Evolutionary conservation across 208 protist genomes (phyloP).

Genomic region (Trypanosoma rangeli): DNA sequence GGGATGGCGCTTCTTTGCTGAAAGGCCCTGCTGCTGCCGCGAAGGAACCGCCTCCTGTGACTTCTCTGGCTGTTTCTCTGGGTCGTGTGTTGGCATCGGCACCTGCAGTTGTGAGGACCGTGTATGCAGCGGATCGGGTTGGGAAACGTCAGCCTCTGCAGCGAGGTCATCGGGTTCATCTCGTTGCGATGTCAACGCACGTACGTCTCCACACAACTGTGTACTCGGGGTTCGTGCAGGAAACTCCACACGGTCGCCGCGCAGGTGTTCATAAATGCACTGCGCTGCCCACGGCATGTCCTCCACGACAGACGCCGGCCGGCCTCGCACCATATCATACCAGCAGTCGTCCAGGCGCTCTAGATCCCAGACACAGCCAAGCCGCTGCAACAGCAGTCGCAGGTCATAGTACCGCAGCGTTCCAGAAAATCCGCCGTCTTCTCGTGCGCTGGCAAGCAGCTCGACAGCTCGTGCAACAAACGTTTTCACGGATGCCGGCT

Average conservation of each 20-base stretch:
- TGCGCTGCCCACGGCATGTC: slow-evolving; percentile 51
- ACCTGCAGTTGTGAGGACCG: background rate
- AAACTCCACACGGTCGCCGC: slow-evolving; percentile 1
- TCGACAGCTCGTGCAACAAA: slow-evolving; percentile 12
- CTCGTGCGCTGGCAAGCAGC: slow-evolving; percentile 38
- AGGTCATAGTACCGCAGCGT: slow-evolving; percentile 55
- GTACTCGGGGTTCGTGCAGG: too few relatives aligned
- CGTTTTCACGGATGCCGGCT: background rate
- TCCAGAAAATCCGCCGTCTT: slow-evolving; percentile 56
- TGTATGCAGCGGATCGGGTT: background rate
- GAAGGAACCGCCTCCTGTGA: background rate
- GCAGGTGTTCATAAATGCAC: slow-evolving; percentile 46
- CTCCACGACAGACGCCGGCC: slow-evolving; percentile 32
- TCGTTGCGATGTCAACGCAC: background rate
- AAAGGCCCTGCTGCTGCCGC: background rate
- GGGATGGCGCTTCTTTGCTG: background rate
- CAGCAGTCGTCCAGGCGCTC: slow-evolving; percentile 83
- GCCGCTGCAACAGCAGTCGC: slow-evolving; percentile 27
- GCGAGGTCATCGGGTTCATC: background rate
- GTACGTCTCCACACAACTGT: background rate
- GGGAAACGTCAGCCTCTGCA: background rate
- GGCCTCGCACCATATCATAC: slow-evolving; percentile 73
- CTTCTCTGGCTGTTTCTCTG: background rate
- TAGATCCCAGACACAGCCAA: slow-evolving; percentile 39
- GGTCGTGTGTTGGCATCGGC: background rate